phyloP scores from a whole-genome alignment of 2,329 filamentous ascomycete genomes.

The Fusarium sp. region DNA sequence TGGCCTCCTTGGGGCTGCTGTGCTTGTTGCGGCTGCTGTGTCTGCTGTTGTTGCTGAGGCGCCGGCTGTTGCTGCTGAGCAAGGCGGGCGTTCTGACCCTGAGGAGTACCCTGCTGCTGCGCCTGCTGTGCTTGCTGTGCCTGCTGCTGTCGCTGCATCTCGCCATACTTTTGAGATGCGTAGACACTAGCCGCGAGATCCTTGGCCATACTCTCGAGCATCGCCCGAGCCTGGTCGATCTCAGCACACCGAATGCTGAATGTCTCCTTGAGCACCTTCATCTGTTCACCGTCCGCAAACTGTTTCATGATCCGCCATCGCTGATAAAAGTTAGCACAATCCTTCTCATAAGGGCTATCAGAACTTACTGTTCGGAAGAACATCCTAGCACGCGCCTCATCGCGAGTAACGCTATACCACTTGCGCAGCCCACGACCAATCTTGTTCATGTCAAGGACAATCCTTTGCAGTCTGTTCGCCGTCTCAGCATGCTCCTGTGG shows the following conservation, averaged over 20 bases:
- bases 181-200: constrained; percentile 55
- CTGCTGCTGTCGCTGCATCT: background rate
- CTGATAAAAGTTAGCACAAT: constrained; percentile 55
- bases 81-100: constrained; percentile 46
- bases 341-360: background rate
- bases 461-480: constrained; percentile 56
- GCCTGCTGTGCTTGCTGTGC: constrained; percentile 21
- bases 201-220: constrained; percentile 65
- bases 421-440: constrained; percentile 58
- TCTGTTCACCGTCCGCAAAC: constrained; percentile 62
- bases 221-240: constrained; percentile 59
- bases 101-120: constrained; percentile 44
- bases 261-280: constrained; percentile 58
- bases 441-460: constrained; percentile 57
- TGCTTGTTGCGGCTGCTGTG: constrained; percentile 35
- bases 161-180: constrained; percentile 14
- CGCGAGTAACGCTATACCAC: constrained; percentile 62
- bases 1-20: constrained; percentile 41
- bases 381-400: constrained; percentile 62
- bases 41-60: constrained; percentile 47
- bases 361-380: constrained; percentile 66
- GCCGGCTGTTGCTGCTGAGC: constrained; percentile 49
- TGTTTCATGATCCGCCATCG: constrained; percentile 65
- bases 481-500: constrained; percentile 59
- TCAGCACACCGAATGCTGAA: constrained; percentile 67